These are phyloP conservation scores for Ustilago trichophora DNA, from an alignment of 1,284 basidiomycete genomes.

Conservation along the genomic window DNA sequence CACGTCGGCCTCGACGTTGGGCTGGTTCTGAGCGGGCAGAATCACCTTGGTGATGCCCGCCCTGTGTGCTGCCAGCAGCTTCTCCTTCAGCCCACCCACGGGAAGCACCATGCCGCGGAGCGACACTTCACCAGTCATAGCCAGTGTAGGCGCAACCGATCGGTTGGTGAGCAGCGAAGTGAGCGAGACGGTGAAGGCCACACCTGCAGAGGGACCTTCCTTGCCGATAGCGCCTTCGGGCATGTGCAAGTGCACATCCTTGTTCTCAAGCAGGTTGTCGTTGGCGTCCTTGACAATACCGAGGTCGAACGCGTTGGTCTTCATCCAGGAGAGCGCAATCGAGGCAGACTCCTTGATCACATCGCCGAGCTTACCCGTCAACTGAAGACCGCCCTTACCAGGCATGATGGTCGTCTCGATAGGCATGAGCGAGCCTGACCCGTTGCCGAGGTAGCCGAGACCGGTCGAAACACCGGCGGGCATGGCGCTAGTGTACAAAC, in stretches of 20 bases:
- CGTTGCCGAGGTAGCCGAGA: slow-evolving; percentile 93
- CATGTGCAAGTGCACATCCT: slow-evolving; percentile 69
- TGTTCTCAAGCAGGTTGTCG: slow-evolving; percentile 79
- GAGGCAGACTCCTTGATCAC: slow-evolving; percentile 96
- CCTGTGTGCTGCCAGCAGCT: slow-evolving; percentile 64
- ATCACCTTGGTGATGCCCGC: slow-evolving; percentile 62
- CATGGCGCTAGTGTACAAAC: slow-evolving; percentile 81
- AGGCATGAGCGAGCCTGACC: slow-evolving; percentile 95
- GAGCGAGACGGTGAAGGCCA: slow-evolving; percentile 88
- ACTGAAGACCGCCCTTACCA: slow-evolving; percentile 72
- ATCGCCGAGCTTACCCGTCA: slow-evolving; percentile 97
- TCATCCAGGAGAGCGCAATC: slow-evolving; percentile 92
- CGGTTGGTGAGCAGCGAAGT: slow-evolving; percentile 78
- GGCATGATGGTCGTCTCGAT: slow-evolving; percentile 74
- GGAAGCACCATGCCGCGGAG: slow-evolving; percentile 65
- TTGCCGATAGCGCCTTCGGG: slow-evolving; percentile 87
- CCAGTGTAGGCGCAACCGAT: slow-evolving; percentile 56
- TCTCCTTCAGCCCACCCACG: slow-evolving; percentile 65
- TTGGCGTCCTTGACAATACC: slow-evolving; percentile 76
- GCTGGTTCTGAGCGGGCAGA: slow-evolving; percentile 62
- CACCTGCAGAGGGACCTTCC: slow-evolving; percentile 95
- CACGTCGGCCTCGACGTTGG: slow-evolving; percentile 65
- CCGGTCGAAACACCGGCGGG: slow-evolving; percentile 94
- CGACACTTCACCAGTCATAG: slow-evolving; percentile 66
- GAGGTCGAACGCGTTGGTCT: slow-evolving; percentile 84